Base-by-base conservation (phyloP, 179 eudicot species). In the Beta macrorhiza region DNA sequence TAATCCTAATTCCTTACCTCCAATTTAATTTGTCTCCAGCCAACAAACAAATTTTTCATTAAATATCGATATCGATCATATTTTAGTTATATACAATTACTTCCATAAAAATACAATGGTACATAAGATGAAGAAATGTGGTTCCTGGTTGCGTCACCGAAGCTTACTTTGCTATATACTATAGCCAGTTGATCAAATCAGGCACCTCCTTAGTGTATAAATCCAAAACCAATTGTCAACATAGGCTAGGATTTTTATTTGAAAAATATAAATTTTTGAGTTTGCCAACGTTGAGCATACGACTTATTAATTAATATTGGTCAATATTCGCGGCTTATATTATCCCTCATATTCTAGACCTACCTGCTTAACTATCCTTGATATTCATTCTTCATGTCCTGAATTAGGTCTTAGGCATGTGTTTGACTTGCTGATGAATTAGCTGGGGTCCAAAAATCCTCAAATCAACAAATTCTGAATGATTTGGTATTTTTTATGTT, bases 261-360 rank as follows among this genome's bases (percentile, higher is more conserved):
- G 3, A 37, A 37, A 57, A 7, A 32, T 29, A 7, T 8, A 0
- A 15, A 2, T 74, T 74, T 15, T 29, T 55, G 29, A 74, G 80
- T 51, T 81, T 68, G 79, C 76, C 86, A 81, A 84, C 78, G 44
- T 81, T 58, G 76, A 57, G 55, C n/a, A 71, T 61, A 72, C 19
- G 80, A 75, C 77, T 32, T 13, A 37, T 32, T 13, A 37, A 37
- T 2, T 37, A 70, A 82, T 47, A 20, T 29, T 82, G 61, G 87
- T 85, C 85, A 85, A 85, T 51, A 62, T 63, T 56, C 55, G 83
- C 42, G 85, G 83, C 84, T 45, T 71, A 37, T 56, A 56, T 29
- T 25, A 56, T 74, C 49, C 1, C 79, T 81, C 29, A 45, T 32
- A 55, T 74, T 85, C 67, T 84, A 63, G 57, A 59, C 52, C 63